Conservation (phyloP, 2,329 filamentous ascomycete genomes). For the Epichloe coenophiala region DNA sequence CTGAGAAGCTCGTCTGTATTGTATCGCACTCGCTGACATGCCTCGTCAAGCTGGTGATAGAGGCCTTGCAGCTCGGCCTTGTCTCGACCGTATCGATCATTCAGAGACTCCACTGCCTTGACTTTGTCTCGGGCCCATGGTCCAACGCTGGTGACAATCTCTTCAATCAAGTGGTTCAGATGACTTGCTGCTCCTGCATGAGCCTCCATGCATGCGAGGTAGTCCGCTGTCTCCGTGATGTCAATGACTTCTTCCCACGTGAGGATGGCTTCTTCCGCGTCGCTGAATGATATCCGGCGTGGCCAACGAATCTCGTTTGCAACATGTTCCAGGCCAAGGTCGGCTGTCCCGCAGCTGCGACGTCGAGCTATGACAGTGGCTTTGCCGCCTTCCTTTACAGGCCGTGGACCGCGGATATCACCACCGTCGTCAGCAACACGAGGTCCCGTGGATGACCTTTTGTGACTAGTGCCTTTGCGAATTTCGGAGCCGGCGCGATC, state of each 20-base stretch:
- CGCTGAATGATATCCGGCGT: conserved; percentile 60
- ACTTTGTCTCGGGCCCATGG: conserved; percentile 51
- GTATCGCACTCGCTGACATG: conserved; percentile 54
- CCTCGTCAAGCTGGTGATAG: conserved; percentile 57
- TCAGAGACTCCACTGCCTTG: conserved; percentile 40
- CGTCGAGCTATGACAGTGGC: conserved; percentile 46
- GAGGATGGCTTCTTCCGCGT: conserved; percentile 62
- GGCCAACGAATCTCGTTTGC: conserved; percentile 52
- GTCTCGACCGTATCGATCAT: conserved; percentile 48
- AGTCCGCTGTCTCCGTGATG: conserved; percentile 19
- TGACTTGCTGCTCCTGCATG: conserved; percentile 40
- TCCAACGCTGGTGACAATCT: conserved; percentile 37
- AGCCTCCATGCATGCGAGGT: conserved; percentile 16
- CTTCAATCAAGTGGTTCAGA: conserved; percentile 38
- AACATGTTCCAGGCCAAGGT: conserved; percentile 15
- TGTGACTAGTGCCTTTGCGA: conserved; percentile 26
- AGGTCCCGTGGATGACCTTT: conserved; percentile 41
- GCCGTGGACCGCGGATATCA: conserved; percentile 41
- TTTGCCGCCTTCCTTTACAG: conserved; percentile 31
- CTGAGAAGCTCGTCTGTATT: conserved; percentile 55
- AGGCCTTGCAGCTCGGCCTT: conserved; percentile 51
- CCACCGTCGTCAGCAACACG: conserved; percentile 46
- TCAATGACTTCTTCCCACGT: conserved; percentile 46
- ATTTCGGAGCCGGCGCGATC: conserved; percentile 25
- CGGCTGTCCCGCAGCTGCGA: conserved; percentile 36